A percentile compares a stretch with the other conserved stretches of the same genome.
These are phyloP conservation scores for Neonectria faginata DNA, from an alignment of 2,329 filamentous ascomycete species.

Conservation along the genomic window DNA sequence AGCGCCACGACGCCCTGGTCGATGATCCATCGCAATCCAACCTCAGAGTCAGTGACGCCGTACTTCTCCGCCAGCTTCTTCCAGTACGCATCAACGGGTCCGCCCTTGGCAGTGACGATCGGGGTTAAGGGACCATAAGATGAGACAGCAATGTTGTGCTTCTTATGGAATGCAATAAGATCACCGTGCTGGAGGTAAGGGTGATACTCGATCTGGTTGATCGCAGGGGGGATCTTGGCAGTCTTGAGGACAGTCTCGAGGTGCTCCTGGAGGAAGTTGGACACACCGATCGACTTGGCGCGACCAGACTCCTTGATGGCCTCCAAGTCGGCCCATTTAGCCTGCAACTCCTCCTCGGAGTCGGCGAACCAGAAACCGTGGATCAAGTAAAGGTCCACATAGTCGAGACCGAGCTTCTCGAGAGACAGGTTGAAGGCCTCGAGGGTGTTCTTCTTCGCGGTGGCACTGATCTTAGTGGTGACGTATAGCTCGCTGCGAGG, in stretches of 20 bases:
- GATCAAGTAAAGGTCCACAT: constrained; percentile 78
- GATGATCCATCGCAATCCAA: constrained; percentile 70
- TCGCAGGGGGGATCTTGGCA: constrained; percentile 71
- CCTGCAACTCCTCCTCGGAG: constrained; percentile 65
- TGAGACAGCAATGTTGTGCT: constrained; percentile 67
- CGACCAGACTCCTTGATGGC: constrained; percentile 75
- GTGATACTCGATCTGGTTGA: constrained; percentile 87
- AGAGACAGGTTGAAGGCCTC: constrained; percentile 70
- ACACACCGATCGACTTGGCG: constrained; percentile 79
- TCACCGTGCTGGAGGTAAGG: constrained; percentile 77
- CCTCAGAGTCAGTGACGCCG: constrained; percentile 64
- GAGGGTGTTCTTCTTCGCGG: constrained; percentile 54
- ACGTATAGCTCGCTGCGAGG: constrained; percentile 77
- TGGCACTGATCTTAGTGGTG: constrained; percentile 67
- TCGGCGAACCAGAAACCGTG: constrained; percentile 68
- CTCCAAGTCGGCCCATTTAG: constrained; percentile 70
- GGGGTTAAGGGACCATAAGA: constrained; percentile 69
- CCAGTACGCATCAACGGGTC: constrained; percentile 66
- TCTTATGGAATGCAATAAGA: constrained; percentile 67
- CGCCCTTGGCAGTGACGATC: constrained; percentile 59
- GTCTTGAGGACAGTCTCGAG: constrained; percentile 68
- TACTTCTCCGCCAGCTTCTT: constrained; percentile 67
- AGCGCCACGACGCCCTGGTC: constrained; percentile 70
- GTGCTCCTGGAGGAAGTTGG: constrained; percentile 74
- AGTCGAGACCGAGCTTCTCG: constrained; percentile 73